Percentiles rank a stretch among this genome's conserved stretches.
Evolutionary conservation across 306 rosid species (phyloP).

Genomic region (Quercus engelmannii): DNA sequence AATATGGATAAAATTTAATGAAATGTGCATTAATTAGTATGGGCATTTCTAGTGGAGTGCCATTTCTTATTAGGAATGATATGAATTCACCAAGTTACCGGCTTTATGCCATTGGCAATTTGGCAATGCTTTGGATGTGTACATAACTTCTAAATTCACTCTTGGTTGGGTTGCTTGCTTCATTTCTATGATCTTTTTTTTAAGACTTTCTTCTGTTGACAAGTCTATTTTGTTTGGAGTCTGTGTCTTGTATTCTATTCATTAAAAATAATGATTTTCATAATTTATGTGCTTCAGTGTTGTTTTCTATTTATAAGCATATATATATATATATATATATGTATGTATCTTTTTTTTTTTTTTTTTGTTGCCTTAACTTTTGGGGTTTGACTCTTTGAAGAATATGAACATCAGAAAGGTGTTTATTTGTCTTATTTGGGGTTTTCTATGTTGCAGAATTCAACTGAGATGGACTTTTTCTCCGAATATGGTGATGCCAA

Average conservation of each 20-base stretch:
- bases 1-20: not conserved
- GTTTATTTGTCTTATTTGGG: slow-evolving; percentile 12
- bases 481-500: slow-evolving; percentile 89
- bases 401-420: too few species aligned
- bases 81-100: not conserved
- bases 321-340: not conserved
- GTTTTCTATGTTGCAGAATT: slow-evolving; percentile 49
- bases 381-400: not conserved
- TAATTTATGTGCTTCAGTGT: not conserved
- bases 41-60: not conserved
- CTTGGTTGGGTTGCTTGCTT: not conserved
- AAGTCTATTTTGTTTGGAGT: not conserved
- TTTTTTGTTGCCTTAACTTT: not conserved
- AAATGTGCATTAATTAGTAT: not conserved
- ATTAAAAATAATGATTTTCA: not conserved
- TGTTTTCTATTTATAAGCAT: not conserved
- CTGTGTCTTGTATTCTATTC: not conserved
- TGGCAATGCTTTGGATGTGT: not conserved
- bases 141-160: not conserved
- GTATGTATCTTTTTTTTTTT: not conserved
- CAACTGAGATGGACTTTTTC: slow-evolving; percentile 82
- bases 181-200: not conserved
- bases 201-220: not conserved
- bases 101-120: not conserved
- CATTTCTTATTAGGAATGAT: not conserved